Evolutionary conservation across 495 filamentous ascomycete genomes (phyloP).

Genomic region (Ascobolus immersus): DNA sequence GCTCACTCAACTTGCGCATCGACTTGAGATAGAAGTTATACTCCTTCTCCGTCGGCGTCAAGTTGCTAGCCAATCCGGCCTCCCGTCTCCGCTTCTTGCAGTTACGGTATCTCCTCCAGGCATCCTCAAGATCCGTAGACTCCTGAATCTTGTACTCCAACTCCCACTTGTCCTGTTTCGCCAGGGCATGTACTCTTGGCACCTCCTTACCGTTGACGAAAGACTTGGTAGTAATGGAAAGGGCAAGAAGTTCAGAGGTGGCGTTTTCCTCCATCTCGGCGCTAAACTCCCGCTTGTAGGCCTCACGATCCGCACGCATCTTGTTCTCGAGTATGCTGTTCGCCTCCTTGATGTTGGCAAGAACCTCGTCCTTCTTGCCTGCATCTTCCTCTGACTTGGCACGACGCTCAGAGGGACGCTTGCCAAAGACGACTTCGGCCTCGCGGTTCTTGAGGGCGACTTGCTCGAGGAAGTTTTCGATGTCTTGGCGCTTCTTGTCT

Average conservation of each 20-base stretch:
- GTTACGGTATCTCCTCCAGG: slow-evolving; percentile 11
- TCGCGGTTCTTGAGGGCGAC: slow-evolving; percentile 6
- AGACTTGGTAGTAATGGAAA: slow-evolving; percentile 46
- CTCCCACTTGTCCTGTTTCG: slow-evolving; percentile 32
- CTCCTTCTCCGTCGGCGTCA: too few species aligned
- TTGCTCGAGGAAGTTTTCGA: slow-evolving; percentile 32
- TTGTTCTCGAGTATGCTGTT: background rate
- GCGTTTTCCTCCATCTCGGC: background rate
- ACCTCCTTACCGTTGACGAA: slow-evolving; percentile 42
- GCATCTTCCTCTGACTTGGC: slow-evolving; percentile 3
- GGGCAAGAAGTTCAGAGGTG: slow-evolving; percentile 26
- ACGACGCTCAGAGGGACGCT: slow-evolving; percentile 14
- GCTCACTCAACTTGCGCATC: too few species aligned
- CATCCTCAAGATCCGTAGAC: slow-evolving; percentile 11
- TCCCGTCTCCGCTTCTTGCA: slow-evolving; percentile 11
- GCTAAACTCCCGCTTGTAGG: background rate
- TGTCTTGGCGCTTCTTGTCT: slow-evolving; percentile 28
- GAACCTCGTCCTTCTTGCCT: background rate
- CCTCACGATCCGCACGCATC: background rate
- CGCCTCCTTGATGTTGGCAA: slow-evolving; percentile 1
- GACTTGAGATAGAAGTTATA: too few species aligned
- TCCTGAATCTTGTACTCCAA: slow-evolving; percentile 54
- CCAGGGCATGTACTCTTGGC: slow-evolving; percentile 30
- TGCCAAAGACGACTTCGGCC: slow-evolving; percentile 9
- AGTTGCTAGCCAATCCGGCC: too few species aligned